Evolutionary conservation across 768 basidiomycete species (phyloP).

Genomic region (Tylopilus subfusipes): DNA sequence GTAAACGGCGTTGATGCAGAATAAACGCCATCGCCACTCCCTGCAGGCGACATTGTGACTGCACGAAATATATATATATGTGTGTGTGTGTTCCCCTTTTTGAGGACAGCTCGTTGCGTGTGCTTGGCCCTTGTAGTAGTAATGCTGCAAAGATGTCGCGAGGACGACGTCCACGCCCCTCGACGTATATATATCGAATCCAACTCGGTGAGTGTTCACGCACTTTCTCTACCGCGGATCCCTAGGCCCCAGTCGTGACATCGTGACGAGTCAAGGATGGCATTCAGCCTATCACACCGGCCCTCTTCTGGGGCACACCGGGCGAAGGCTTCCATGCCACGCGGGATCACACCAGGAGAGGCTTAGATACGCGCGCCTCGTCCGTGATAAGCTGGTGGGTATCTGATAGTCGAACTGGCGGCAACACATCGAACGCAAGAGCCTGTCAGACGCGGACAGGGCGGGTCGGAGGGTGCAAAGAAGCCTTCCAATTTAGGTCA

Average conservation of each 20-base stretch:
- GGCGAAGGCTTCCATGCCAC: background rate
- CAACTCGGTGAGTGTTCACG: background rate
- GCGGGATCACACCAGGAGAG: background rate
- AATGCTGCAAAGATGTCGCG: background rate
- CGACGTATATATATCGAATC: constrained; percentile 2
- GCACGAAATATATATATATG: no score
- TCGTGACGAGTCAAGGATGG: constrained; percentile 21
- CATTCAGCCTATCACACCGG: constrained; percentile 9
- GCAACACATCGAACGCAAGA: constrained; percentile 15
- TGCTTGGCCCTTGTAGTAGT: background rate
- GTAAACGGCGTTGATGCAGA: constrained; percentile 20
- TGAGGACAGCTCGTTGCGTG: background rate
- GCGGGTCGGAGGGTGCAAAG: constrained; percentile 26
- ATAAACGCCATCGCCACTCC: background rate
- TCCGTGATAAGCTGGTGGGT: constrained; percentile 9
- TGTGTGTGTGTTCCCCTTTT: background rate
- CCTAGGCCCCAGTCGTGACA: constrained; percentile 20
- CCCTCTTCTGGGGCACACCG: background rate
- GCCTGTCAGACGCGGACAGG: constrained; percentile 27
- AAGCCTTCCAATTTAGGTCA: constrained; percentile 29
- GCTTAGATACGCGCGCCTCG: background rate
- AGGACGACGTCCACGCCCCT: background rate
- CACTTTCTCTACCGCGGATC: constrained; percentile 24
- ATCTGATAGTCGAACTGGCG: constrained; percentile 26
- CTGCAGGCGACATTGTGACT: background rate